phyloP scores from a whole-genome alignment of 1,284 basidiomycete species.

The Leucoagaricus sp. region DNA sequence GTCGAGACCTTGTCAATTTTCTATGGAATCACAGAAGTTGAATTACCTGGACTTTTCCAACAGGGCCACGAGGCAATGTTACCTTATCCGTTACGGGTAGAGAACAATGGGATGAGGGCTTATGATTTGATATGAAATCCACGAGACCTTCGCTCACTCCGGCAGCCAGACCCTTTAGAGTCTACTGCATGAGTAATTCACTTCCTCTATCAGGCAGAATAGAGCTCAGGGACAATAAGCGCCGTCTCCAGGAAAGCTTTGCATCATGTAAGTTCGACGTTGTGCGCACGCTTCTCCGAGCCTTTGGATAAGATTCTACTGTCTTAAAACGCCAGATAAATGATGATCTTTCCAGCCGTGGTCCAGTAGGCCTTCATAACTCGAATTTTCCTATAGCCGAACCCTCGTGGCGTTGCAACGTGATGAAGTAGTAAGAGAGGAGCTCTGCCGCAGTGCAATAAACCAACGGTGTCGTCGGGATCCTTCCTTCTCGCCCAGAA shows the following conservation, averaged over 20 bases:
- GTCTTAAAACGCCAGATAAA: too few species aligned
- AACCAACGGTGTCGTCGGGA: slow-evolving; percentile 6
- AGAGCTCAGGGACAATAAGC: neutral
- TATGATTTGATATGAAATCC: slow-evolving; percentile 3
- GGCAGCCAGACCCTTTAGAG: neutral
- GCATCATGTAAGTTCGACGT: slow-evolving; percentile 1
- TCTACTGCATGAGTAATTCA: neutral
- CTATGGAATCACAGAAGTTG: neutral
- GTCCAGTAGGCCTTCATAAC: neutral
- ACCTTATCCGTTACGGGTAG: neutral
- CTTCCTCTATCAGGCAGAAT: neutral
- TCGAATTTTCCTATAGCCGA: neutral
- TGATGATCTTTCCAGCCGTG: too few species aligned
- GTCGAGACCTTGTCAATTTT: neutral
- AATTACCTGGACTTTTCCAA: neutral
- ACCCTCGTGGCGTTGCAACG: slow-evolving; percentile 2
- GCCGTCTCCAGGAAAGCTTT: neutral
- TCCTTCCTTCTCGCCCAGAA: neutral
- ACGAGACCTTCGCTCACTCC: neutral
- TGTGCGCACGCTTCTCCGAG: neutral
- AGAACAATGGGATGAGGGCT: neutral
- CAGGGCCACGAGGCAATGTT: neutral
- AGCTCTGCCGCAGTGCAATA: neutral
- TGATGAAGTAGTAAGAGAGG: neutral
- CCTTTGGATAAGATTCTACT: neutral